Evolutionary conservation across 352 stramenopile genomes (phyloP).

Genomic region (Achlya hypogyna): DNA sequence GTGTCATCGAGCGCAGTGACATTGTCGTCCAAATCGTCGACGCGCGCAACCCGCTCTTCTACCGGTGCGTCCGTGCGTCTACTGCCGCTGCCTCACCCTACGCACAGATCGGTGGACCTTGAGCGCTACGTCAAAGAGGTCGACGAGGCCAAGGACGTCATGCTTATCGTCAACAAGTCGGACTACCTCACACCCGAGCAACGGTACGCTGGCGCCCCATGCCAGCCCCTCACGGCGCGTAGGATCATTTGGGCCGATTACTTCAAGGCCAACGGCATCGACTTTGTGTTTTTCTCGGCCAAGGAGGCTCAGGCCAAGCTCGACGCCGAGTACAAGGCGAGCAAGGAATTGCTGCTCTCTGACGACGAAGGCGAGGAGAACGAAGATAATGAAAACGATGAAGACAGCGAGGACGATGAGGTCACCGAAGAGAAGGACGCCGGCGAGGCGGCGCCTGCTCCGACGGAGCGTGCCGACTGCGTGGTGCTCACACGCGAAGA

Average conservation of each 20-base stretch:
- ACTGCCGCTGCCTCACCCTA: neutral
- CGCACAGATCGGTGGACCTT: slow-evolving; percentile 87
- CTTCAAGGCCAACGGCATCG: slow-evolving; percentile 85
- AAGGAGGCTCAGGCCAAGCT: slow-evolving; percentile 90
- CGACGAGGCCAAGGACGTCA: slow-evolving; percentile 74
- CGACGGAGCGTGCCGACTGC: slow-evolving; percentile 30
- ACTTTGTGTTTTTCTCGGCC: slow-evolving; percentile 98
- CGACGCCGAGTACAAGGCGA: slow-evolving; percentile 66
- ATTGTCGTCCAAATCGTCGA: slow-evolving; percentile 99
- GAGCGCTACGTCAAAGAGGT: slow-evolving; percentile 93
- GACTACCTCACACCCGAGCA: slow-evolving; percentile 94
- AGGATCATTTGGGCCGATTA: slow-evolving; percentile 91
- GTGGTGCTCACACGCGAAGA: slow-evolving; percentile 63
- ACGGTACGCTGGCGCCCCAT: slow-evolving; percentile 35
- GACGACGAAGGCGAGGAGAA: slow-evolving; percentile 29
- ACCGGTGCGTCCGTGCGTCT: slow-evolving; percentile 46
- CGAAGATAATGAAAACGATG: slow-evolving; percentile 20
- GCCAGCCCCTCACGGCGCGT: neutral
- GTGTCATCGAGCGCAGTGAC: slow-evolving; percentile 96
- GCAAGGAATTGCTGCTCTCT: neutral
- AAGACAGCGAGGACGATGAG: slow-evolving; percentile 30
- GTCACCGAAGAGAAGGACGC: slow-evolving; percentile 17
- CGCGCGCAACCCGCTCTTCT: slow-evolving; percentile 97
- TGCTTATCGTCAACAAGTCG: slow-evolving; percentile 99
- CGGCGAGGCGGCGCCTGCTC: slow-evolving; percentile 14